Base-by-base conservation (phyloP, 2,329 filamentous ascomycete species). In the Neofusicoccum sp. region DNA sequence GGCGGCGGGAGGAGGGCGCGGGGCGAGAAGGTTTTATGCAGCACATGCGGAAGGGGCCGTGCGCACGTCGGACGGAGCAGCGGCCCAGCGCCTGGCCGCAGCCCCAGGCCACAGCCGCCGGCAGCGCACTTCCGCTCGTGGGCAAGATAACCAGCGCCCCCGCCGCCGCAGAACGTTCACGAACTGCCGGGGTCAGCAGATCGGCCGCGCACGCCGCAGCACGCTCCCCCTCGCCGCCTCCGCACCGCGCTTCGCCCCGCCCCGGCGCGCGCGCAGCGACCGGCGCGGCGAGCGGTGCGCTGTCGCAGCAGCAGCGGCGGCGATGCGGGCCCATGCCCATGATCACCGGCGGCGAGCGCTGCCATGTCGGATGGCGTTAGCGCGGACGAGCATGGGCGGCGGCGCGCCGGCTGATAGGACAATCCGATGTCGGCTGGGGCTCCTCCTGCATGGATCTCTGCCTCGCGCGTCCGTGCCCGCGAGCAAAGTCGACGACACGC, bases 401-500 rank as follows among this genome's bases (percentile, higher is more conserved):
- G 16, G 24, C 40, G 53, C 41, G 53, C 40, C n/a, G 28, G 53
- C 40, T 58, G 54, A 58, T 58, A 47, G 54, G 54, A 30, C 54
- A 34, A 58, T n/a, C 54, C 54, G 54, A 58, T 58, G 54, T 58
- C 54, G 54, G 54, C 54, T 58, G 51, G 51, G 51, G 36, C 51
- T 16, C 20, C 36, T 16, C 51, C 51, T 56, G 51, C 51, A 56
- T 56, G 48, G 48, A 53, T 30, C 31, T 14, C 48, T 53, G 51
- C 51, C 36, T 34, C 26, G 31, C 36, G 36, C 28, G 49, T 30
- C 49, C 49, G 49, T 54, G 49, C 49, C 34, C 24, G 34, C 38
- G 49, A 33, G 28, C 51, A 56, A 56, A 56, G 26, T 33, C 38
- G 38, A 56, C 51, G 51, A 56, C 51, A 43, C 38, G 36, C 38